These are phyloP conservation scores for Phaeosphaeriaceae sp. DNA, from an alignment of 2,329 filamentous ascomycete genomes.

Conservation along the genomic window DNA sequence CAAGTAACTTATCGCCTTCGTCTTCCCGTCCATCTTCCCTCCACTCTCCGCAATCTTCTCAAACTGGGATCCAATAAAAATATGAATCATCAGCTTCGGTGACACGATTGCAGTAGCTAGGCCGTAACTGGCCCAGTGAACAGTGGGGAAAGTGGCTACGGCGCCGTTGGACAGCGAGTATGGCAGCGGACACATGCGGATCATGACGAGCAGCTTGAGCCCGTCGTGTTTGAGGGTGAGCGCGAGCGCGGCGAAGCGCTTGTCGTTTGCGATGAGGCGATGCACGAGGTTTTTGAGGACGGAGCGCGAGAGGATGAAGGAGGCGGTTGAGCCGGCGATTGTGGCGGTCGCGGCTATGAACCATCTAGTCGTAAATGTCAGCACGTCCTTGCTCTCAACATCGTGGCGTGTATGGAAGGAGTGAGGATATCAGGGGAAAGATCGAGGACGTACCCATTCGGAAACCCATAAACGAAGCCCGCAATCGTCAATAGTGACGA, in stretches of 20 bases:
- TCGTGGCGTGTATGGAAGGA: constrained; percentile 43
- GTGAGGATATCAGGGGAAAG: not conserved
- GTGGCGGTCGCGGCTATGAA: constrained; percentile 82
- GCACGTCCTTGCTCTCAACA: not conserved
- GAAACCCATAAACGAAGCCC: constrained; percentile 76
- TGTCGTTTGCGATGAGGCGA: constrained; percentile 80
- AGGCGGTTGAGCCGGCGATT: constrained; percentile 76
- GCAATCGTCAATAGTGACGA: constrained; percentile 75
- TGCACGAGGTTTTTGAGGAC: constrained; percentile 81
- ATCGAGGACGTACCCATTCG: constrained; percentile 67
- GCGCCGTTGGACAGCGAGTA: constrained; percentile 95
- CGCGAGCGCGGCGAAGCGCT: constrained; percentile 85
- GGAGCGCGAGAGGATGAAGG: constrained; percentile 82
- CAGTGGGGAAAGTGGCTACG: constrained; percentile 89
- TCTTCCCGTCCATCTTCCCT: constrained; percentile 80
- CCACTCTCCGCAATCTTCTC: constrained; percentile 83
- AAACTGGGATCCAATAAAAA: constrained; percentile 88
- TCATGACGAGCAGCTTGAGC: constrained; percentile 86
- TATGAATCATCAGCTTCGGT: constrained; percentile 88
- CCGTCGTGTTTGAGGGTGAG: constrained; percentile 91
- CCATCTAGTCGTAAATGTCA: constrained; percentile 69
- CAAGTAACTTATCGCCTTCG: constrained; percentile 83
- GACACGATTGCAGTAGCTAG: constrained; percentile 81
- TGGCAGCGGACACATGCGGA: constrained; percentile 89
- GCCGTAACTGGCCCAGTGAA: constrained; percentile 77